A percentile compares a stretch with the other conserved stretches of the same genome.
These are phyloP conservation scores for Paraglomus brasilianum DNA, from an alignment of 192 early-diverging fungal species.

Conservation along the genomic window DNA sequence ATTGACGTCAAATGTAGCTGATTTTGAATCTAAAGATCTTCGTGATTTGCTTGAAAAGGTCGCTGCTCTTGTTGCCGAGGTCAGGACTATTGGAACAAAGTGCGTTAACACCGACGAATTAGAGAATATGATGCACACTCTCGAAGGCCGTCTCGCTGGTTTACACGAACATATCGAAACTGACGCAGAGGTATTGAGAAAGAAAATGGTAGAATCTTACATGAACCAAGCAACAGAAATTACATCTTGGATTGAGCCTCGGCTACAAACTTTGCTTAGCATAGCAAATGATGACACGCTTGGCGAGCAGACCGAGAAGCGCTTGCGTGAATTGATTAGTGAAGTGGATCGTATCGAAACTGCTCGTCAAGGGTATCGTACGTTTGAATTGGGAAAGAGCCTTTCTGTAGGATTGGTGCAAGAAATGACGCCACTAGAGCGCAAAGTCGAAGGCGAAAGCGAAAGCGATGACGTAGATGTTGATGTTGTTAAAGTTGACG, in stretches of 20 bases:
- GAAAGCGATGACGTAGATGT: background rate
- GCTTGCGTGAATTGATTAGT: conserved; percentile 15
- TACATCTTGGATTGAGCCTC: conserved; percentile 20
- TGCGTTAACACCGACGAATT: conserved; percentile 31
- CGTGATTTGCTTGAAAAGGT: conserved; percentile 24
- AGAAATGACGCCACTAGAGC: conserved; percentile 6
- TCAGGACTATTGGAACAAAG: conserved; percentile 23
- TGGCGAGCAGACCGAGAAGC: conserved; percentile 11
- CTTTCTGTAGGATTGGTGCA: conserved; percentile 12
- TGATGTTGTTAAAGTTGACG: conserved; percentile 14
- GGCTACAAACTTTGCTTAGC: conserved; percentile 1
- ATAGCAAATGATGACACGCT: conserved; percentile 22
- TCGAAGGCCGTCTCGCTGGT: conserved; percentile 2
- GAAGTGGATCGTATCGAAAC: conserved; percentile 29
- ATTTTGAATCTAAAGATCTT: conserved; percentile 34
- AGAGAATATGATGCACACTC: conserved; percentile 5
- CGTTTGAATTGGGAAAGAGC: conserved; percentile 15
- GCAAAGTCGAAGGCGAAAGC: conserved; percentile 15
- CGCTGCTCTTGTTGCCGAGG: conserved; percentile 19
- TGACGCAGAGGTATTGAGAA: conserved; percentile 1
- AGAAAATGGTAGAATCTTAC: conserved; percentile 29
- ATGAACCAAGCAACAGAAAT: conserved; percentile 17
- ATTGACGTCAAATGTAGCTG: conserved; percentile 25
- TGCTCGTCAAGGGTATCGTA: conserved; percentile 15
- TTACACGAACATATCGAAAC: conserved; percentile 2